Evolutionary conservation across 2,329 filamentous ascomycete genomes (phyloP), one percentile per base, ranked within the genome.

Genomic region (Trichoderma hamatum): DNA sequence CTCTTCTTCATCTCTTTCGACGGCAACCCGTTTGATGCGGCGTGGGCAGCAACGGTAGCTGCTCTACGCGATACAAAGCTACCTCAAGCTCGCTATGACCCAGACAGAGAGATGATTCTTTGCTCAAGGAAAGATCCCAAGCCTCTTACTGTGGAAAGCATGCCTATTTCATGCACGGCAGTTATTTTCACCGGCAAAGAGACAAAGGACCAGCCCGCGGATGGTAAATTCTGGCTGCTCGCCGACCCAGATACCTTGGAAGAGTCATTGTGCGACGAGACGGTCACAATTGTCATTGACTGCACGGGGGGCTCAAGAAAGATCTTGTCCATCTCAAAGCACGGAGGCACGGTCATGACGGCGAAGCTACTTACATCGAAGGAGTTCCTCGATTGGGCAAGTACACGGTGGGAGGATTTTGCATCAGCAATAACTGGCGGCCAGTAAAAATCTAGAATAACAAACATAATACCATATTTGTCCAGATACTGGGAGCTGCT

Each of bases 1-100:
- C 85, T 97, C n/a, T 87, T 97, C 76, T 96, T 97, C 81, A 90
- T 99, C 73, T 96, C 93, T 0, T 89, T 97, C 61, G 94, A 97
- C 72, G 95, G 95, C 6, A 97, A 96, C 75, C 88, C 93, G 1
- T 94, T 98, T 72, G 95, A 99, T 76, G 92, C 93, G 0, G 93
- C 93, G 0, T 98, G 95, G 94, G 87, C 91, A 0, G 90, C 93
- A 14, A 85, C 96, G 0, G 79, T 97, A 26, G 92, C 94, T 10
- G 95, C 96, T 7, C 82, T 99, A 70, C 85, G 84, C 65, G 88
- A 96, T 78, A 95, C 93, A 5, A 88, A 85, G 69, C 82, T 99
- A 13, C 96, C 96, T 0, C 83, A 83, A 62, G 93, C 94, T 16
- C 88, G 88, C 79, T 99, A 92, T 90, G 94, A 98, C 78, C 82